Percentiles rank a stretch among this genome's conserved stretches.
Conservation (phyloP, 1,284 basidiomycete species). For the Ustilago cynodontis region DNA sequence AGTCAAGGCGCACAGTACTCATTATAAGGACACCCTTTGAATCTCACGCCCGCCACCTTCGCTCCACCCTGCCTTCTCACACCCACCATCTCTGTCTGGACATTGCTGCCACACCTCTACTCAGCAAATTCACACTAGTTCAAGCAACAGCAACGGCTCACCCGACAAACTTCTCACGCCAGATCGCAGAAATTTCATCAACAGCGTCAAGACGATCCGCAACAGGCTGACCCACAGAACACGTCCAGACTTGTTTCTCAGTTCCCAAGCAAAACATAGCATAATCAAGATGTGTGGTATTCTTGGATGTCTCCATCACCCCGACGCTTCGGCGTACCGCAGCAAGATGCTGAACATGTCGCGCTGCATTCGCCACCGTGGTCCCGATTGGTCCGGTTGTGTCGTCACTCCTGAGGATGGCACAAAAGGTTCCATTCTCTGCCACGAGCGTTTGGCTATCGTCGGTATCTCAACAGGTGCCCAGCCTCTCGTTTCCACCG, state of each 20-base stretch:
- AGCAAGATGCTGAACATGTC: conserved; percentile 68
- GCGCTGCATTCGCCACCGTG: conserved; percentile 69
- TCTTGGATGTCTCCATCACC: conserved; percentile 67
- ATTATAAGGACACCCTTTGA: not conserved
- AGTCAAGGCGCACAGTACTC: not conserved
- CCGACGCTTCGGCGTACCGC: conserved; percentile 66
- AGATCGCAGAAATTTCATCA: not conserved
- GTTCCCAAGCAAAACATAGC: not conserved
- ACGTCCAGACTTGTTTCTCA: not conserved
- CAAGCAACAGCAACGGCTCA: not conserved
- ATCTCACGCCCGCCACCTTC: not conserved
- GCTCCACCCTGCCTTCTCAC: not conserved
- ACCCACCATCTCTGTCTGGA: not conserved
- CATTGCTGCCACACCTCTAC: not conserved
- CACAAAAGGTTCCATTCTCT: conserved; percentile 68
- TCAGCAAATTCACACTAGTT: conserved; percentile 1
- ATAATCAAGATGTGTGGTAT: conserved; percentile 65
- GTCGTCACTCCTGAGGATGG: conserved; percentile 61
- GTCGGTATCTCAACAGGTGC: conserved; percentile 98
- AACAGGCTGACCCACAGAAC: not conserved
- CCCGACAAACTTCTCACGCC: not conserved
- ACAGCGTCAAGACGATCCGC: not conserved
- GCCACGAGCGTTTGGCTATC: conserved; percentile 80
- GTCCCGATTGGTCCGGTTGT: conserved; percentile 70
- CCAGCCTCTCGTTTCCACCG: conserved; percentile 90